phyloP scores from a whole-genome alignment of 371 early-diverging fungal genomes.

The Gilbertella persicaria region DNA sequence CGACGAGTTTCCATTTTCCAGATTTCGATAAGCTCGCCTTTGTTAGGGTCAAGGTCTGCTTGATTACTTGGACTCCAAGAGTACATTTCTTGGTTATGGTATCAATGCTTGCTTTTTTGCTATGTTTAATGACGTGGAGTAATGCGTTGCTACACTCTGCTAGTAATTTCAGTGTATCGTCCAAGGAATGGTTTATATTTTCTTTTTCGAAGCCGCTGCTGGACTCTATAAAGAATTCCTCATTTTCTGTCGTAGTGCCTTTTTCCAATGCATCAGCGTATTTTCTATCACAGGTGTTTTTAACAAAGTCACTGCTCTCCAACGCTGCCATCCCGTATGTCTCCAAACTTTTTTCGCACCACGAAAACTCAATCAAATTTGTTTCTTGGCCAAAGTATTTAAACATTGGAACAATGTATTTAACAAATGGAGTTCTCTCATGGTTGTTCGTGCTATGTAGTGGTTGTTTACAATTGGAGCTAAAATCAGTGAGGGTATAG shows the following conservation, averaged over 20 bases:
- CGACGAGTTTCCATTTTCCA: slow-evolving; percentile 5
- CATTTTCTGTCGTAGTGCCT: neutral
- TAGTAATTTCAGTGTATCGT: slow-evolving; percentile 15
- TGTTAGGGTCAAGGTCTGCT: neutral
- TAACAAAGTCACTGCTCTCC: slow-evolving; percentile 2
- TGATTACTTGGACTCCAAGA: slow-evolving; percentile 1
- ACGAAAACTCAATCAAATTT: neutral
- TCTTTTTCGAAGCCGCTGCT: slow-evolving; percentile 13
- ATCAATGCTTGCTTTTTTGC: neutral
- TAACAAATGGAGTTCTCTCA: slow-evolving; percentile 17
- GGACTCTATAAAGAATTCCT: slow-evolving; percentile 2
- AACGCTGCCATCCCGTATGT: neutral
- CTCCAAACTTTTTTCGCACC: slow-evolving; percentile 9
- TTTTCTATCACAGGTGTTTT: neutral
- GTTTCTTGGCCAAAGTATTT: slow-evolving; percentile 14
- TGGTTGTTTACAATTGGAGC: slow-evolving; percentile 16
- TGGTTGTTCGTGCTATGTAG: slow-evolving; percentile 5
- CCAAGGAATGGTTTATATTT: slow-evolving; percentile 7
- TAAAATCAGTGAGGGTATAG: slow-evolving; percentile 14
- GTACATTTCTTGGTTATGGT: slow-evolving; percentile 1
- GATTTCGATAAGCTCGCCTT: neutral
- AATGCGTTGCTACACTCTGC: slow-evolving; percentile 10
- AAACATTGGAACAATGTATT: slow-evolving; percentile 14
- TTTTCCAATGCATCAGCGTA: neutral
- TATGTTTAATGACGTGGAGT: neutral